A percentile compares a stretch with the other conserved stretches of the same genome.
phyloP scores from a whole-genome alignment of 805 yeast species.

The Barnettozyma sucrosica region DNA sequence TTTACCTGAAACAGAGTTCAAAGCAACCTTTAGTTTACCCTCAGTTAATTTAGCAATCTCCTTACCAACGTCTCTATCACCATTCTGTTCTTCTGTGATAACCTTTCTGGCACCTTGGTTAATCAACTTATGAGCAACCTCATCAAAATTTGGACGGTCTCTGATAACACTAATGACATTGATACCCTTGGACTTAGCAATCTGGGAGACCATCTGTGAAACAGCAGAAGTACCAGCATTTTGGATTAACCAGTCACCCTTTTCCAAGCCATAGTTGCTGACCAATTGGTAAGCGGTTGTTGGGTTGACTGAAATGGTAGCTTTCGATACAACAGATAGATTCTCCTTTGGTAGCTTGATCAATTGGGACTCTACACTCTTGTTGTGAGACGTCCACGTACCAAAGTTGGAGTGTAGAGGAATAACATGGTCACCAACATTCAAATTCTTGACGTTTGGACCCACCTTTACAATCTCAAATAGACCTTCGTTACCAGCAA shows the following conservation, averaged over 20 bases:
- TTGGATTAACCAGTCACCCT: constrained; percentile 84
- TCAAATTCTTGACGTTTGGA: constrained; percentile 37
- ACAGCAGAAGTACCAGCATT: constrained; percentile 97
- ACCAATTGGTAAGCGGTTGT: constrained; percentile 88
- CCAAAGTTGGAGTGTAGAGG: constrained; percentile 78
- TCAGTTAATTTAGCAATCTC: constrained; percentile 50
- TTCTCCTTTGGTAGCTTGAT: constrained; percentile 45
- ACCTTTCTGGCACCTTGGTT: constrained; percentile 78
- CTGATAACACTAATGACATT: constrained; percentile 86
- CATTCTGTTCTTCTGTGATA: constrained; percentile 81
- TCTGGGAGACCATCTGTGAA: constrained; percentile 85
- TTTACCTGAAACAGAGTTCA: constrained; percentile 93
- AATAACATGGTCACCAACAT: constrained; percentile 81
- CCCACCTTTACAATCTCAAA: constrained; percentile 81
- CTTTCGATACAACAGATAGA: constrained; percentile 57
- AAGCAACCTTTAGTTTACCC: constrained; percentile 61
- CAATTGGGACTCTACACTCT: constrained; percentile 47
- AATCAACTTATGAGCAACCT: constrained; percentile 46
- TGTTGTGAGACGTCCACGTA: constrained; percentile 85
- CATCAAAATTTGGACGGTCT: constrained; percentile 74
- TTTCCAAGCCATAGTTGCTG: constrained; percentile 44
- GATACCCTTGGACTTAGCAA: constrained; percentile 70
- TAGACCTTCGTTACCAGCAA: constrained; percentile 92
- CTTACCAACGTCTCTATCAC: constrained; percentile 58
- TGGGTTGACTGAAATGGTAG: constrained; percentile 90